Conservation (phyloP, 495 filamentous ascomycete genomes). For the Hyphodiscus hymeniophilus region DNA sequence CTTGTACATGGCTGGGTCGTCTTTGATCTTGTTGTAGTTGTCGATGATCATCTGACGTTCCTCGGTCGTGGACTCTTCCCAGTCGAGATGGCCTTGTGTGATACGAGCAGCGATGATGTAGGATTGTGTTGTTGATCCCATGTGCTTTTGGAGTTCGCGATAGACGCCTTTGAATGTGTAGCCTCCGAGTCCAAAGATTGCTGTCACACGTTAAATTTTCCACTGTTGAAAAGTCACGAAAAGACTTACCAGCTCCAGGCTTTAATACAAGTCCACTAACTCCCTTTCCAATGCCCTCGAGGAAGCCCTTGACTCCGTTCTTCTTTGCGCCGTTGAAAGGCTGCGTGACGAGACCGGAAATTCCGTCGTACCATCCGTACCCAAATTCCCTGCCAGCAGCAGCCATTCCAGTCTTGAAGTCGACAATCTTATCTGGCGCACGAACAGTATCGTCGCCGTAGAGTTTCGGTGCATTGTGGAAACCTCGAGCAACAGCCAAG, state of each 20-base stretch:
- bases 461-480: constrained; percentile 50
- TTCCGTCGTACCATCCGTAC: constrained; percentile 55
- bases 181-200: background rate
- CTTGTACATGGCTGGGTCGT: background rate
- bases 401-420: constrained; percentile 1
- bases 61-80: background rate
- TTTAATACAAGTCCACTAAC: constrained; percentile 42
- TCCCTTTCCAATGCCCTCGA: constrained; percentile 66
- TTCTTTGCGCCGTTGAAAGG: constrained; percentile 55
- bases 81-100: background rate
- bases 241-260: background rate
- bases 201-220: background rate
- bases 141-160: background rate
- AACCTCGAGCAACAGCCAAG: constrained; percentile 52
- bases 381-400: constrained; percentile 37
- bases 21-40: background rate
- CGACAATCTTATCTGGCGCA: constrained; percentile 1
- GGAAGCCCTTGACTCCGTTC: constrained; percentile 40
- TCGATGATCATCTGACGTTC: background rate
- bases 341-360: constrained; percentile 61
- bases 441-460: constrained; percentile 8
- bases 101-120: background rate
- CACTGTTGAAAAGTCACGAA: background rate
- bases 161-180: background rate
- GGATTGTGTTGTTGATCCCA: background rate